Evolutionary conservation across 176 grass and related monocot species (phyloP).

Genomic region (Thinopyrum elongatum): DNA sequence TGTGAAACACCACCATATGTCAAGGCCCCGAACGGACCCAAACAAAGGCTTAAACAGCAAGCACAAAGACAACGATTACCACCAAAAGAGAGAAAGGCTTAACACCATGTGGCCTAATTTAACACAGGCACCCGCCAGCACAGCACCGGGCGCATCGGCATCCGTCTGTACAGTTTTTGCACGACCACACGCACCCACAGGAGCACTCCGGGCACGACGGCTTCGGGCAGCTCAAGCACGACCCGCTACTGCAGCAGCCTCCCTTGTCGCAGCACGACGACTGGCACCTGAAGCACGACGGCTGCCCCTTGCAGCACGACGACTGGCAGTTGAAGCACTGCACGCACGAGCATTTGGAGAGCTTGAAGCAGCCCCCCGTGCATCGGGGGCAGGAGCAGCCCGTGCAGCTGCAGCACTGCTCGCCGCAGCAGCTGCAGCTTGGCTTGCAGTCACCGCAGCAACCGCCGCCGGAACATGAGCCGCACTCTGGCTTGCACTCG

Average conservation of each 20-base stretch:
- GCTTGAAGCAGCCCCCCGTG: slow-evolving; percentile 17
- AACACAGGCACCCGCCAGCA: slow-evolving; percentile 64
- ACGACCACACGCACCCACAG: slow-evolving; percentile 86
- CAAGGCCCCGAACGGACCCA: neutral
- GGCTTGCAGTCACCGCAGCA: slow-evolving; percentile 14
- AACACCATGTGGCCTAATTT: neutral
- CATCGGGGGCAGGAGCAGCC: neutral
- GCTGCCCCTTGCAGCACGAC: slow-evolving; percentile 41
- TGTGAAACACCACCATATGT: neutral
- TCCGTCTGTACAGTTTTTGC: slow-evolving; percentile 45
- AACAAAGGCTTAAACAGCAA: neutral
- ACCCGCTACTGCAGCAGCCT: slow-evolving; percentile 25
- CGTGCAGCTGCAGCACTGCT: neutral
- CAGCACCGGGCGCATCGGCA: slow-evolving; percentile 58
- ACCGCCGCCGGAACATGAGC: neutral
- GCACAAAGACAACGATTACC: neutral
- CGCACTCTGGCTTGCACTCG: slow-evolving; percentile 15
- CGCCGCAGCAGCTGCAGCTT: slow-evolving; percentile 8
- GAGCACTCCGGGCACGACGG: slow-evolving; percentile 73
- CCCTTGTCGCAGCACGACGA: slow-evolving; percentile 43
- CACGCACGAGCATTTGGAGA: neutral
- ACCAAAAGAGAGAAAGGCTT: neutral
- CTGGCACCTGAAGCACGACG: slow-evolving; percentile 47
- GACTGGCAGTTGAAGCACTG: slow-evolving; percentile 32
- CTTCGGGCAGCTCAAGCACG: slow-evolving; percentile 16